Percentiles rank a stretch among this genome's conserved stretches.
phyloP scores from a whole-genome alignment of 306 rosid genomes.

The Prunus fruticosa region DNA sequence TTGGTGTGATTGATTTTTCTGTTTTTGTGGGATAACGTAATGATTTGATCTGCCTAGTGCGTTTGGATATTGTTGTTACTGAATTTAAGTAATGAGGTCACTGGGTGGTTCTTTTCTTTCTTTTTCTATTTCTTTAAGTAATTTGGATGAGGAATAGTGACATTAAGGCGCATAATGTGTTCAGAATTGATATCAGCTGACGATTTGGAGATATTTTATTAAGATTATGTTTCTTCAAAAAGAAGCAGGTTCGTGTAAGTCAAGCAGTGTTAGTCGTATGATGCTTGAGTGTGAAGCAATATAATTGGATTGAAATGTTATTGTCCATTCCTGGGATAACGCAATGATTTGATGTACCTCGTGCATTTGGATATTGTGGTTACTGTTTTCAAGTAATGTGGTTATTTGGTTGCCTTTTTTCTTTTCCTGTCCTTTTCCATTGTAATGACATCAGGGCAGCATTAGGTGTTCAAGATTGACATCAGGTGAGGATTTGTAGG shows the following conservation, averaged over 20 bases:
- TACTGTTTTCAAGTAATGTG: not conserved
- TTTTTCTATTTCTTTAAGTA: not conserved
- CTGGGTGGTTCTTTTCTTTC: not conserved
- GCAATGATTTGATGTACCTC: not conserved
- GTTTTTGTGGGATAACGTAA: not conserved
- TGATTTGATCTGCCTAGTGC: not conserved
- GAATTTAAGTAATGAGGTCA: not conserved
- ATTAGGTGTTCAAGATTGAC: conserved; percentile 1
- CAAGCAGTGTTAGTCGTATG: not conserved
- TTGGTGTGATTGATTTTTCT: conserved; percentile 1
- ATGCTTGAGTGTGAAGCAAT: conserved; percentile 10
- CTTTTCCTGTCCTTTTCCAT: not conserved
- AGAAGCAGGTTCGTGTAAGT: not conserved
- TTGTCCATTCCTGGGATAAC: not conserved
- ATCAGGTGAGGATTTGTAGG: not conserved
- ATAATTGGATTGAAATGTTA: not conserved
- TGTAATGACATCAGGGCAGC: not conserved
- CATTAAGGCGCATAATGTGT: not conserved
- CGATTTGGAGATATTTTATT: conserved; percentile 5
- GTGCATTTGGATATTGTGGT: not conserved
- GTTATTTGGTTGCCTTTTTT: not conserved
- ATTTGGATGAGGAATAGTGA: not conserved
- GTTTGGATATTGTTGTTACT: conserved; percentile 2
- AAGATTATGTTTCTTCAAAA: not conserved
- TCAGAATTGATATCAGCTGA: not conserved